Base-by-base conservation (phyloP, 768 basidiomycete genomes). In the Suillus clintonianus region DNA sequence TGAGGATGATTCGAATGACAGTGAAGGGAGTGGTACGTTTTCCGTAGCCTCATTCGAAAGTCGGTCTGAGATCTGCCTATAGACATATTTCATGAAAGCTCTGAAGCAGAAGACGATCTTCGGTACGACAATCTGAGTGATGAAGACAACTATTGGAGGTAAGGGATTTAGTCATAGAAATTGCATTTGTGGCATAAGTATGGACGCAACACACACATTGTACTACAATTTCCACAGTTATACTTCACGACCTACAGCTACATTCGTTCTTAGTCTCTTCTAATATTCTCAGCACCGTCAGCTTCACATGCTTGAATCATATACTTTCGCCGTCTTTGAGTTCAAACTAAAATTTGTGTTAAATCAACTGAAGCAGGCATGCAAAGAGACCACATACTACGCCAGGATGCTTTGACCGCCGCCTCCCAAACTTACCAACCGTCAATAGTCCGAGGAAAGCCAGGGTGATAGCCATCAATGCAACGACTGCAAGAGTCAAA, bases 71-170 rank as follows among this genome's bases (percentile, higher is more conserved):
- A 55, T 42, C 59, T n/a, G 17, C 58, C 59, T 36, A 54, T 64
- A 88, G 89, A 89, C 64, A 82, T 81, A 43, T 89, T 85, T 66
- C 83, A 87, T 62, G 86, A 88, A 62, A 63, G 75, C 61, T 84
- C 83, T 3, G 86, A 87, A 48, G 73, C 78, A 37, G 84, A 85
- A 2, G 83, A 83, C 30, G 61, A 78, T 24, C 51, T 76, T 59
- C 63, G 47, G 30, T 60, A 71, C 47, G 74, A 74, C 45, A 73
- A 76, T 53, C 73, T 72, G 13, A 72, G 69, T 17, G 69, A 64
- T 19, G 77, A 74, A 39, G 77, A 76, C 27, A 68, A 70, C 41
- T 66, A 75, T 37, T 78, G 78, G 77, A 72, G 75, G 65, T 79
- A 64, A 74, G 60, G 24, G 9, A 61, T 24, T 27, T 57, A 6